Conservation (phyloP, 352 stramenopile species). For the Chrysophaeum taylorii region DNA sequence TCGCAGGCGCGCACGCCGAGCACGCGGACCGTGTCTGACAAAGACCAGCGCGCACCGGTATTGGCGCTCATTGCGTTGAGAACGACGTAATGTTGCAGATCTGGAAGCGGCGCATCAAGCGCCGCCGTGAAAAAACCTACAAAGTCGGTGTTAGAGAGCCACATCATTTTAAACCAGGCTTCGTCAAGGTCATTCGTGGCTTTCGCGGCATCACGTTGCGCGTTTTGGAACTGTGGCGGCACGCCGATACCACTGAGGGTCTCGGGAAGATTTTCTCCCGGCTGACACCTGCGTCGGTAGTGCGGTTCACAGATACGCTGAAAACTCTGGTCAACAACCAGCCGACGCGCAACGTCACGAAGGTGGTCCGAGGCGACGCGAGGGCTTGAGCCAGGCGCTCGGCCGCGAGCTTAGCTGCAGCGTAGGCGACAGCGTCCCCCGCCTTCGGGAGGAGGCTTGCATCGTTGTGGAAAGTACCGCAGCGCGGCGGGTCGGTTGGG, state of each 20-base stretch:
- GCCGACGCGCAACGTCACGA: conserved; percentile 33
- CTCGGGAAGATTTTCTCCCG: conserved; percentile 25
- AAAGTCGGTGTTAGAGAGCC: conserved; percentile 36
- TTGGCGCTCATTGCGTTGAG: conserved; percentile 36
- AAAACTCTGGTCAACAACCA: conserved; percentile 27
- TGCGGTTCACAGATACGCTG: conserved; percentile 27
- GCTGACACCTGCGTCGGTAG: conserved; percentile 33
- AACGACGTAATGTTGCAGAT: conserved; percentile 18
- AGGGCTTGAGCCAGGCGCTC: conserved; percentile 30
- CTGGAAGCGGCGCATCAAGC: conserved; percentile 23
- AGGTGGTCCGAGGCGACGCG: conserved; percentile 16
- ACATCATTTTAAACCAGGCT: conserved; percentile 35
- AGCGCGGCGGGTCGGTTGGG: conserved; percentile 18
- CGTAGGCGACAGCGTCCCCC: conserved; percentile 32
- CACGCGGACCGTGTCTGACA: conserved; percentile 28
- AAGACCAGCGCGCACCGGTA: conserved; percentile 26
- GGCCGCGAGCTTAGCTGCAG: conserved; percentile 32
- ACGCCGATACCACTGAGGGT: conserved; percentile 26
- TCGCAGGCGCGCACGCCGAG: conserved; percentile 21
- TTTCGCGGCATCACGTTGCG: not conserved
- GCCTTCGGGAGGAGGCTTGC: conserved; percentile 16
- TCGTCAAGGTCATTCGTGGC: conserved; percentile 26
- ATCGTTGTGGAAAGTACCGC: conserved; percentile 27
- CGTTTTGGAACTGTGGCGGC: conserved; percentile 31
- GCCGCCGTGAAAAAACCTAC: conserved; percentile 28